Percentiles rank a stretch among this genome's conserved stretches.
These are phyloP conservation scores for Penicillium roqueforti DNA, from an alignment of 495 filamentous ascomycete genomes.

Conservation along the genomic window DNA sequence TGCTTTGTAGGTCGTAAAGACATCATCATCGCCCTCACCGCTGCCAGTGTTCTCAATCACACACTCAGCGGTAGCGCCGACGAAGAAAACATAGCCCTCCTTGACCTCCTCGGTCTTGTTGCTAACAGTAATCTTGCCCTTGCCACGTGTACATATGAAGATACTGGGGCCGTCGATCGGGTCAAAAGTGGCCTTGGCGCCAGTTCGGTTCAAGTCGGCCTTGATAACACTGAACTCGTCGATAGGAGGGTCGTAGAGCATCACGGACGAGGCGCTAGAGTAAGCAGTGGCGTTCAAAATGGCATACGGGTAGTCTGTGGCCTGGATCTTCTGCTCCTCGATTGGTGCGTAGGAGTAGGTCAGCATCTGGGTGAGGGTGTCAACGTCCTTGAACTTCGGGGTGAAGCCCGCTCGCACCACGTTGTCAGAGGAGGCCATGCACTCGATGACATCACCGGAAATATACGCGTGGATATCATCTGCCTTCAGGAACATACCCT, in stretches of 20 bases:
- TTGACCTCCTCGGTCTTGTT: slow-evolving; percentile 66
- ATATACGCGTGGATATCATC: slow-evolving; percentile 98
- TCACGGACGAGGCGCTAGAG: slow-evolving; percentile 60
- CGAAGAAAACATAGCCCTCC: slow-evolving; percentile 85
- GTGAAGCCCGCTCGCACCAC: slow-evolving; percentile 97
- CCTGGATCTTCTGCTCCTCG: slow-evolving; percentile 86
- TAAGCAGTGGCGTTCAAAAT: slow-evolving; percentile 76
- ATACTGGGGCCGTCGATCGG: slow-evolving; percentile 85
- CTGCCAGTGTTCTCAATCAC: slow-evolving; percentile 63
- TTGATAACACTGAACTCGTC: slow-evolving; percentile 93
- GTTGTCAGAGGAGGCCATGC: slow-evolving; percentile 97
- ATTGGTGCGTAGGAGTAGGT: slow-evolving; percentile 94
- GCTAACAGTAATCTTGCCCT: slow-evolving; percentile 79
- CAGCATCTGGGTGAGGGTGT: slow-evolving; percentile 84
- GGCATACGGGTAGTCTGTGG: slow-evolving; percentile 76
- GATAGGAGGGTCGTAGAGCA: slow-evolving; percentile 91
- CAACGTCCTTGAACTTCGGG: slow-evolving; percentile 95
- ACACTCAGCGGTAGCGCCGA: slow-evolving; percentile 84
- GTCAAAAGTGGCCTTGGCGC: slow-evolving; percentile 81
- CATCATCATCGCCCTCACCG: slow-evolving; percentile 46
- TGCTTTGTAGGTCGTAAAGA: slow-evolving; percentile 87
- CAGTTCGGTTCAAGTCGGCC: slow-evolving; percentile 63
- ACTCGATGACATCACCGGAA: slow-evolving; percentile 95
- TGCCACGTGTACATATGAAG: slow-evolving; percentile 79
- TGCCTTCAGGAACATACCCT: slow-evolving; percentile 93